A percentile compares a stretch with the other conserved stretches of the same genome.
Conservation (phyloP, 1,284 basidiomycete genomes). For the Chalciporus sp. region DNA sequence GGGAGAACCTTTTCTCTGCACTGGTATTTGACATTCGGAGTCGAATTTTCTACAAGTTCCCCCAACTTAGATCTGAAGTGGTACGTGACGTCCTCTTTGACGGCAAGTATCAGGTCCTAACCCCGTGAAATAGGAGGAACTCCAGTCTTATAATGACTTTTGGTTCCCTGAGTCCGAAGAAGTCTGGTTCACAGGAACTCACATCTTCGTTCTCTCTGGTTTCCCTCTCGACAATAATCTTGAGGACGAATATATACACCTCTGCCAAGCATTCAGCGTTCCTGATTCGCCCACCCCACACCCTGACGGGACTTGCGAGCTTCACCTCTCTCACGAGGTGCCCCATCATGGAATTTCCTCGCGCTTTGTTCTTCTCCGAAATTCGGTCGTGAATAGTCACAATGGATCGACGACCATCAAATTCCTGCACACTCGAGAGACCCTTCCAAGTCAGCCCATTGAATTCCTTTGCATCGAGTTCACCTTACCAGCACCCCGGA, state of each 20-base stretch:
- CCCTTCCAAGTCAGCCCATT: too few species aligned
- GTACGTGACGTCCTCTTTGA: not conserved
- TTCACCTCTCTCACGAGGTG: not conserved
- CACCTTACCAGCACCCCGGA: too few species aligned
- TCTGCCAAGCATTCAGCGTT: not conserved
- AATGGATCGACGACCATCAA: too few species aligned
- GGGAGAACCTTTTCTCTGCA: not conserved
- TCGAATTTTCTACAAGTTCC: slow-evolving; percentile 1
- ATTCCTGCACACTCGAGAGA: too few species aligned
- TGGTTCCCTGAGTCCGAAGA: not conserved
- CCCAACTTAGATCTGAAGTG: not conserved
- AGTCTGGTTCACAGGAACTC: not conserved
- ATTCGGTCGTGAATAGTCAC: not conserved
- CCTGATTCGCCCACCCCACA: not conserved
- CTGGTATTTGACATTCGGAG: not conserved
- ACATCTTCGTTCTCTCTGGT: not conserved
- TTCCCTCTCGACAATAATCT: not conserved
- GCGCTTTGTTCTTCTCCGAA: not conserved
- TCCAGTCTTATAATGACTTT: not conserved
- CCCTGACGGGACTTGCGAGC: not conserved
- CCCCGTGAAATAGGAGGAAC: not conserved
- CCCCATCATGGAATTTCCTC: not conserved
- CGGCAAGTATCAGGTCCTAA: not conserved
- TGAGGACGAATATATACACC: not conserved
- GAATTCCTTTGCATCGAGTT: too few species aligned